Evolutionary conservation across 2,329 filamentous ascomycete genomes (phyloP).

Genomic region (Diaporthe vaccinii): DNA sequence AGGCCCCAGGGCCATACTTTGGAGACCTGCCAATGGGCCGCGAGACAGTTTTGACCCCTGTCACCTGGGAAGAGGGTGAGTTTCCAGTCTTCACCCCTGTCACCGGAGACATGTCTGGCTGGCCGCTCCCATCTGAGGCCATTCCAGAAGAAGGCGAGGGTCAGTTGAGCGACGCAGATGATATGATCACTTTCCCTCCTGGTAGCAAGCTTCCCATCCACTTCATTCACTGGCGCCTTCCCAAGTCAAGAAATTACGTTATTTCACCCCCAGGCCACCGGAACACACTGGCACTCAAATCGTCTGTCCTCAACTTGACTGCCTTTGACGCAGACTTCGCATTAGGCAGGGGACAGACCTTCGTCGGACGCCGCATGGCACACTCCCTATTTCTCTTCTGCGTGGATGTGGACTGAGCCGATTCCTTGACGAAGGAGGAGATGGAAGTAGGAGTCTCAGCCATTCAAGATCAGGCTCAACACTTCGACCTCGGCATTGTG

Average conservation of each 20-base stretch:
- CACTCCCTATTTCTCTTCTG: conserved; percentile 16
- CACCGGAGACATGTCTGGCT: conserved; percentile 47
- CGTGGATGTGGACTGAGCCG: conserved; percentile 1
- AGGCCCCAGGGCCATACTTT: not conserved
- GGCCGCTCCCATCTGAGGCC: conserved; percentile 42
- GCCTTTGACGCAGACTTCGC: conserved; percentile 13
- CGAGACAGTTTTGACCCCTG: conserved; percentile 35
- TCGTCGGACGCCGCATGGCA: conserved; percentile 14
- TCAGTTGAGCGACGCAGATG: not conserved
- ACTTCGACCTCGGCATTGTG: conserved; percentile 12
- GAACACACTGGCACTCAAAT: conserved; percentile 16
- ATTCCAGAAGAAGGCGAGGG: conserved; percentile 1
- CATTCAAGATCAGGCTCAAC: conserved; percentile 15
- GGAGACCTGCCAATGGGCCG: not conserved
- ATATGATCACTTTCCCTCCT: not conserved
- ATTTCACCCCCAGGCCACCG: not conserved
- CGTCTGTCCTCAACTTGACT: conserved; percentile 13
- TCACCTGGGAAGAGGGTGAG: conserved; percentile 51
- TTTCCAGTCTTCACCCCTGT: conserved; percentile 54
- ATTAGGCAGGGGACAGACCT: conserved; percentile 3
- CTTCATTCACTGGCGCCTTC: conserved; percentile 13
- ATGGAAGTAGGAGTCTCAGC: conserved; percentile 8
- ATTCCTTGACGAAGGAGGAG: not conserved
- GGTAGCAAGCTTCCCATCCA: conserved; percentile 12
- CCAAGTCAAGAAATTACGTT: not conserved